Conservation (phyloP, 345 rosid genomes). For the Streptanthus diversifolius region DNA sequence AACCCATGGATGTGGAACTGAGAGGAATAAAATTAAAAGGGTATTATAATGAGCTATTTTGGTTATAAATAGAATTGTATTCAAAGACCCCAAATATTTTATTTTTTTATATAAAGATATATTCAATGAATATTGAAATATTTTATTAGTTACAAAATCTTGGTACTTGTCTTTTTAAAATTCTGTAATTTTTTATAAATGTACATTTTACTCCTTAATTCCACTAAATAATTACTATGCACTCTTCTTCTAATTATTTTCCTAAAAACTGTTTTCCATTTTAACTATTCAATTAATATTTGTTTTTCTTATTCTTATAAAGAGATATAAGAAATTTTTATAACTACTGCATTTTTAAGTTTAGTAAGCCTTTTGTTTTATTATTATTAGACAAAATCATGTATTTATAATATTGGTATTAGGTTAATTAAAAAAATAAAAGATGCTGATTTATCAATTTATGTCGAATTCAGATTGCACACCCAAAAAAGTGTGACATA, state of each 20-base stretch:
- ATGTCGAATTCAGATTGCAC: background rate
- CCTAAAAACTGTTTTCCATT: background rate
- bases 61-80: background rate
- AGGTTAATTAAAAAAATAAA: background rate
- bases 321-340: background rate
- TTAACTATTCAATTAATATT: background rate
- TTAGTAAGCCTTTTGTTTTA: background rate
- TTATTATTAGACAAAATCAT: background rate
- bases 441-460: background rate
- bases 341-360: background rate
- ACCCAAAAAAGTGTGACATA: background rate
- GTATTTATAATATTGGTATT: background rate
- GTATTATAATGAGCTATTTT: background rate
- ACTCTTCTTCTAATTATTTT: background rate
- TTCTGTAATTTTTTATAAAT: no score
- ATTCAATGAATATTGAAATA: no score
- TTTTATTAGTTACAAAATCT: no score
- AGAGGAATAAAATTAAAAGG: no score
- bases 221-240: background rate
- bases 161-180: no score
- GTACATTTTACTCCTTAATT: background rate
- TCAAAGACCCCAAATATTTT: no score
- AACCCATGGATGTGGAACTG: background rate
- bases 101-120: no score
- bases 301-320: background rate